phyloP scores from a whole-genome alignment of 805 yeast species.

The Saccharomyces mikatae region DNA sequence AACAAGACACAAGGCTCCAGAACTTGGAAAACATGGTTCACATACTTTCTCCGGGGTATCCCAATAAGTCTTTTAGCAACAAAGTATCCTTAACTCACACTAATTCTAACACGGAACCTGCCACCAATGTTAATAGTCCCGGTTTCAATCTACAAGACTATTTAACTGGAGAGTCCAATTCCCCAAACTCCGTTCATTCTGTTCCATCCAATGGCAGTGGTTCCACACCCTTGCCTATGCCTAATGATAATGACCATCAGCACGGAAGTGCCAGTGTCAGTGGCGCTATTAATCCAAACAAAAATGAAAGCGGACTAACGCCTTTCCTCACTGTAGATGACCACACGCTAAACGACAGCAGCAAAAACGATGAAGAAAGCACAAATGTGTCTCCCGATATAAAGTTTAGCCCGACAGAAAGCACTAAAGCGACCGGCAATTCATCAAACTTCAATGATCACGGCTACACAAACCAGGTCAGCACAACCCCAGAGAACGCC shows the following conservation, averaged over 20 bases:
- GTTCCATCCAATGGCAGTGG: neutral
- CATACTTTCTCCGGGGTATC: conserved; percentile 6
- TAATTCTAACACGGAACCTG: neutral
- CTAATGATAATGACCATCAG: neutral
- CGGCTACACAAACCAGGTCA: neutral
- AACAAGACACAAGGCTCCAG: conserved; percentile 27
- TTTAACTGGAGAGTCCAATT: conserved; percentile 4
- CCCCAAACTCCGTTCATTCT: conserved; percentile 1
- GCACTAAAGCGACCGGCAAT: neutral
- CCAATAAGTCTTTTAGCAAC: conserved; percentile 5
- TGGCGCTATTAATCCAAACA: neutral
- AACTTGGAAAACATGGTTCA: conserved; percentile 27
- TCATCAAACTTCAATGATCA: neutral
- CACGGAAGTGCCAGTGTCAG: neutral
- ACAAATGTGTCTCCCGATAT: neutral
- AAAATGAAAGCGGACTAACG: neutral
- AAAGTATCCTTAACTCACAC: neutral
- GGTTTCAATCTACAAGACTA: conserved; percentile 16
- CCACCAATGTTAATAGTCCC: neutral
- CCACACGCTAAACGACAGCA: neutral
- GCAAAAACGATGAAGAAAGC: neutral
- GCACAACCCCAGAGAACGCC: neutral
- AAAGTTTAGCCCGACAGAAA: neutral
- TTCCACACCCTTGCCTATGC: neutral
- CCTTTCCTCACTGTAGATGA: neutral